Evolutionary conservation across 305 asterid species (phyloP).

Genomic region (Fraxinus albicans): DNA sequence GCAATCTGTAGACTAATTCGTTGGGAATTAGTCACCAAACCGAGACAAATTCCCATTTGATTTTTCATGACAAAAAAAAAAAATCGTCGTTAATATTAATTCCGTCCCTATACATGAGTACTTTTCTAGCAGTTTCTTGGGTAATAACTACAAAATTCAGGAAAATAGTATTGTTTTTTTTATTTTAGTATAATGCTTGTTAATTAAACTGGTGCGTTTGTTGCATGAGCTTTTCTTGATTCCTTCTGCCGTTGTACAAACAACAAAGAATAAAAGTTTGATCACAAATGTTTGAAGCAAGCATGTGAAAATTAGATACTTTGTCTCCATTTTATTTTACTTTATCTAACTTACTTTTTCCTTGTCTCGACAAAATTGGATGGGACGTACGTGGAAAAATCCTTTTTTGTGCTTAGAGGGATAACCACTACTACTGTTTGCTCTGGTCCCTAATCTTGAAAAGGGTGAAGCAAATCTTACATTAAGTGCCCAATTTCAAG

Average conservation of each 20-base stretch:
- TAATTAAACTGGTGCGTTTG: slow-evolving; percentile 9
- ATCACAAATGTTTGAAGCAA: background rate
- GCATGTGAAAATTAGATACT: background rate
- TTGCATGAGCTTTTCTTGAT: slow-evolving; percentile 37
- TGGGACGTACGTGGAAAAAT: background rate
- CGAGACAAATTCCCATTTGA: background rate
- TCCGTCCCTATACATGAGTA: background rate
- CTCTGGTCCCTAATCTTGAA: background rate
- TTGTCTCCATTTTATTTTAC: slow-evolving; percentile 1
- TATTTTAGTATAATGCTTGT: background rate
- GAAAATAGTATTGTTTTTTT: slow-evolving; percentile 8
- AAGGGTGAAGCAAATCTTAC: background rate
- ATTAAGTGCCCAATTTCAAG: background rate
- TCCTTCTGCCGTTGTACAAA: slow-evolving; percentile 28
- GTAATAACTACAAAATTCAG: slow-evolving; percentile 6
- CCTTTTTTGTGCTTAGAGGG: background rate
- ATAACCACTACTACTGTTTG: background rate
- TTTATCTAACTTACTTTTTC: background rate
- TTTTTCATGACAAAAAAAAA: background rate
- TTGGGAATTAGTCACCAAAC: background rate
- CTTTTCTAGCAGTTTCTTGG: background rate
- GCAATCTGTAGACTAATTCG: background rate
- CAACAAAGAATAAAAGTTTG: background rate
- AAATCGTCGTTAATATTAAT: background rate
- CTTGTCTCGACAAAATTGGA: background rate